These are phyloP conservation scores for Kazachstania viticola DNA, from an alignment of 805 yeast species.

Conservation along the genomic window DNA sequence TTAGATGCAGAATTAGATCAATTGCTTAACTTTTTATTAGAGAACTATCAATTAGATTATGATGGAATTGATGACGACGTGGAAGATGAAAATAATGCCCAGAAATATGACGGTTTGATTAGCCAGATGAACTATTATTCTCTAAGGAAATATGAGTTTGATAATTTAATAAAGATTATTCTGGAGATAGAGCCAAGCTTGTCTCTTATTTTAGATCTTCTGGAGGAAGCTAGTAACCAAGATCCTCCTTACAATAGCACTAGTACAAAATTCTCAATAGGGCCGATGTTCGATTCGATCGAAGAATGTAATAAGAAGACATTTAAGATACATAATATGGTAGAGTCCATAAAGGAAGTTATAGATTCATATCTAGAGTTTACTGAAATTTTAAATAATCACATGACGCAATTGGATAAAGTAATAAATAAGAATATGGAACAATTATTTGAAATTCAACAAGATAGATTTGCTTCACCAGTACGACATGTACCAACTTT, in stretches of 20 bases:
- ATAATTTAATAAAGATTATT: slow-evolving; percentile 18
- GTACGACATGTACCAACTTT: slow-evolving; percentile 30
- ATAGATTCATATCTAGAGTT: slow-evolving; percentile 34
- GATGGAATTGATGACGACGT: too few relatives aligned
- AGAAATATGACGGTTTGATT: too few relatives aligned
- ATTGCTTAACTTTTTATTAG: too few relatives aligned
- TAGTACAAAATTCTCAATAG: too few relatives aligned
- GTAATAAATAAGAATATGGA: slow-evolving; percentile 30
- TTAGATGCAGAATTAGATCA: too few relatives aligned
- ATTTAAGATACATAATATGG: slow-evolving; percentile 17
- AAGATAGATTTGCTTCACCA: slow-evolving; percentile 31
- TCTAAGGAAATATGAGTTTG: background rate
- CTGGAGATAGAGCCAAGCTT: slow-evolving; percentile 28
- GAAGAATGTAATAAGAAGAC: slow-evolving; percentile 26
- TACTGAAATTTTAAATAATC: slow-evolving; percentile 31
- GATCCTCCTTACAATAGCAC: too few relatives aligned
- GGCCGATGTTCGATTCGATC: slow-evolving; percentile 22
- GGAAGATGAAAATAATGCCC: too few relatives aligned
- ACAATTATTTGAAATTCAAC: slow-evolving; percentile 29
- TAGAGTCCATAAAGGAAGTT: slow-evolving; percentile 22
- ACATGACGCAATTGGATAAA: slow-evolving; percentile 32
- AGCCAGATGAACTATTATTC: slow-evolving; percentile 1
- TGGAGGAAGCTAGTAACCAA: slow-evolving; percentile 27
- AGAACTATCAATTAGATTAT: too few relatives aligned
- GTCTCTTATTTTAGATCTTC: slow-evolving; percentile 25